These are phyloP conservation scores for Senna tora DNA, from an alignment of 306 rosid genomes.

Conservation along the genomic window DNA sequence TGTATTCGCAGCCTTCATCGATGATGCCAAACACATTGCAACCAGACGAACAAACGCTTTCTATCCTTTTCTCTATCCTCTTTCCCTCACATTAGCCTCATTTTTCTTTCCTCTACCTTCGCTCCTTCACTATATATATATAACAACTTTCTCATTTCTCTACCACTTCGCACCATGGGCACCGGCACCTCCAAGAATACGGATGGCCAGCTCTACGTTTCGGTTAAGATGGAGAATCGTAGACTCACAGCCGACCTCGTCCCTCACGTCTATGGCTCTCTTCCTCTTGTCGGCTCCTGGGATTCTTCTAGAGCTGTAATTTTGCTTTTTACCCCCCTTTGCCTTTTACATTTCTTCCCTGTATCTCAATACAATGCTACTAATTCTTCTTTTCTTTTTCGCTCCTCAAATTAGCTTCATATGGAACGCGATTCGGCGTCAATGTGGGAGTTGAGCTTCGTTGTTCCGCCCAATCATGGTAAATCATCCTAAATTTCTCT, in stretches of 20 bases:
- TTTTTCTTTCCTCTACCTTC: no score
- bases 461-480: slow-evolving; percentile 95
- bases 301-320: slow-evolving; percentile 83
- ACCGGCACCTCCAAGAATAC: slow-evolving; percentile 46
- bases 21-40: slow-evolving; percentile 1
- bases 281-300: slow-evolving; percentile 75
- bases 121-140: no score
- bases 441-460: slow-evolving; percentile 98
- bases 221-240: slow-evolving; percentile 84
- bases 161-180: slow-evolving; percentile 30
- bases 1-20: not conserved
- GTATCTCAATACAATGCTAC: no score
- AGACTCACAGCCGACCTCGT: slow-evolving; percentile 66
- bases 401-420: slow-evolving; percentile 52
- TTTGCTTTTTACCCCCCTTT: slow-evolving; percentile 23
- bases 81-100: not conserved
- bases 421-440: slow-evolving; percentile 90
- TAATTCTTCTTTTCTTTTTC: slow-evolving; percentile 10
- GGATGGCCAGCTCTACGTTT: slow-evolving; percentile 83
- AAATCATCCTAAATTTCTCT: no score
- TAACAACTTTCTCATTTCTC: no score
- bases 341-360: slow-evolving; percentile 12
- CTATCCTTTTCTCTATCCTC: not conserved
- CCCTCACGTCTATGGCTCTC: slow-evolving; percentile 86
- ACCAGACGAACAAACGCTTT: not conserved